A percentile compares a stretch with the other conserved stretches of the same genome.
Conservation (phyloP, 306 rosid genomes). For the Cucurbita maxima region DNA sequence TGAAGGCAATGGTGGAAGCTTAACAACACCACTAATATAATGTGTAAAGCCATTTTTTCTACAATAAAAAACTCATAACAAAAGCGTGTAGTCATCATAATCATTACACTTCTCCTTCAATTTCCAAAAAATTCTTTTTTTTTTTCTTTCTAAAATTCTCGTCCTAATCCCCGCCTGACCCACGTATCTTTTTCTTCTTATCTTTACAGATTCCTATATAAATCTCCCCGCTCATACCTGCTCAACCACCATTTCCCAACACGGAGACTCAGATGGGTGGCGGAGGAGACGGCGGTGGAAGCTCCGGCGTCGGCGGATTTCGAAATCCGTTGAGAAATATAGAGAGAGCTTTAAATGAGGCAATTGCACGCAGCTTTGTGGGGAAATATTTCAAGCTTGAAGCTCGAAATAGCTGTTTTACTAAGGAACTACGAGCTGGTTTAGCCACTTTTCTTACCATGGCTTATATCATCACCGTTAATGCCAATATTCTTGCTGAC, state of each 20-base stretch:
- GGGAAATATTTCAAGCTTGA: slow-evolving; percentile 69
- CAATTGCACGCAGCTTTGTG: slow-evolving; percentile 30
- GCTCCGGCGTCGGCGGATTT: slow-evolving; percentile 11
- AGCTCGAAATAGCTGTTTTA: slow-evolving; percentile 50
- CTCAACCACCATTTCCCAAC: neutral
- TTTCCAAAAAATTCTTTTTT: neutral
- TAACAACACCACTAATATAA: neutral
- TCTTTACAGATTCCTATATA: slow-evolving; percentile 15
- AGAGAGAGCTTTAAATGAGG: slow-evolving; percentile 38
- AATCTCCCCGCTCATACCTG: neutral
- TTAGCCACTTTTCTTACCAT: slow-evolving; percentile 81
- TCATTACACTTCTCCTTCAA: neutral
- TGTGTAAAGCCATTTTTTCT: neutral
- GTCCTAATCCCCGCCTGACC: neutral
- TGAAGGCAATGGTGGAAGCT: neutral
- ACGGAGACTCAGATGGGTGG: slow-evolving; percentile 11
- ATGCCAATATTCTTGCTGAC: slow-evolving; percentile 63
- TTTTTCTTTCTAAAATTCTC: neutral
- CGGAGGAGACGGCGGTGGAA: slow-evolving; percentile 29
- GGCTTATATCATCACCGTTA: slow-evolving; percentile 91
- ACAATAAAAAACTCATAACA: neutral
- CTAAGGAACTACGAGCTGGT: slow-evolving; percentile 64
- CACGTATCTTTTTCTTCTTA: neutral
- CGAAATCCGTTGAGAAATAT: slow-evolving; percentile 23
- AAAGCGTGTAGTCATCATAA: neutral